Evolutionary conservation across 257 asterid genomes (phyloP).

Genomic region (Gentiana dahurica): DNA sequence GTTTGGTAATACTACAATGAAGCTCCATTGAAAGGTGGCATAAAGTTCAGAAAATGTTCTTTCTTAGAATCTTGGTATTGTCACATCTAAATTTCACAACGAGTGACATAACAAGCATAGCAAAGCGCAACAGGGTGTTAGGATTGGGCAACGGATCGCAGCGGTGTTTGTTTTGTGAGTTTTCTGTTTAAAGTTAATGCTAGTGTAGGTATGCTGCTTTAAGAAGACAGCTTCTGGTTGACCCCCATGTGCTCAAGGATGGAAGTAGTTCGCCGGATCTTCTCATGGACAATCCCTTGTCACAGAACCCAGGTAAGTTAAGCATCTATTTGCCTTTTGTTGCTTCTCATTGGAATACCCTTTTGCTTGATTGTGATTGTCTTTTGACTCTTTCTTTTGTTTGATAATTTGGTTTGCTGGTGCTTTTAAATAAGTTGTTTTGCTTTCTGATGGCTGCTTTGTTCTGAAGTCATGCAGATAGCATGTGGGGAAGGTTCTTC

Average conservation of each 20-base stretch:
- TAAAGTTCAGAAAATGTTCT: no score
- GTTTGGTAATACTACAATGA: no score
- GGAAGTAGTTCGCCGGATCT: constrained; percentile 66
- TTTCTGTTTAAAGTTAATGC: neutral
- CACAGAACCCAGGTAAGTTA: constrained; percentile 74
- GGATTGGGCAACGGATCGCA: no score
- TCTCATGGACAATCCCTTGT: constrained; percentile 85
- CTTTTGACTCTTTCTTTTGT: neutral
- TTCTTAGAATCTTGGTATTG: no score
- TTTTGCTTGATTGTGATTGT: no score
- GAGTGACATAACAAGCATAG: no score
- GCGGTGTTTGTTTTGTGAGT: no score
- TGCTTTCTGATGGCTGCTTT: neutral
- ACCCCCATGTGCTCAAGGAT: constrained; percentile 74
- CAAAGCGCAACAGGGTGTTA: no score
- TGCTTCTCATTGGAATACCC: neutral
- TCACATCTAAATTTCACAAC: no score
- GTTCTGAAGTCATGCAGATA: constrained; percentile 36
- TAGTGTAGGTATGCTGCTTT: constrained; percentile 66
- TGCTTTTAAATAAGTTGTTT: neutral
- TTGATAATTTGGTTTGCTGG: neutral
- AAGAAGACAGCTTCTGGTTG: constrained; percentile 83
- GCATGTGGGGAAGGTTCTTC: constrained; percentile 98
- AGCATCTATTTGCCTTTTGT: no score
- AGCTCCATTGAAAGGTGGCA: no score